phyloP scores from a whole-genome alignment of 371 early-diverging fungal species.

The Actinomortierella ambigua region DNA sequence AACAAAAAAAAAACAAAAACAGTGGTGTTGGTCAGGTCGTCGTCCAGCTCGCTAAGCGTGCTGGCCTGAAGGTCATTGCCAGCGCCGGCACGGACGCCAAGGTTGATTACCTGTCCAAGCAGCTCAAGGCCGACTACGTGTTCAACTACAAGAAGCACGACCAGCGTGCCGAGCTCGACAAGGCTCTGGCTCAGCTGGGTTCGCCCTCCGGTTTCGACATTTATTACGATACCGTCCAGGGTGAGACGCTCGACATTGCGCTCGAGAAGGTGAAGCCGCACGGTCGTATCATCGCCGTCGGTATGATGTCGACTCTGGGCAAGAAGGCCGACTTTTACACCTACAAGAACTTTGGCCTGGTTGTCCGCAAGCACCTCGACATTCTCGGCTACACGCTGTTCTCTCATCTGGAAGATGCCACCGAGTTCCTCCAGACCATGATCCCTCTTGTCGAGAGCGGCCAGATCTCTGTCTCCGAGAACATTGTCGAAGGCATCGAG shows the following conservation, averaged over 20 bases:
- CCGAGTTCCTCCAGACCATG: conserved; percentile 13
- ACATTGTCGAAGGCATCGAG: conserved; percentile 12
- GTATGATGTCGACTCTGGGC: not conserved
- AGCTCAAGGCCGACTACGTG: conserved; percentile 7
- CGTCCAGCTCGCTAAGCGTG: too few species aligned
- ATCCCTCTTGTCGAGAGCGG: conserved; percentile 12
- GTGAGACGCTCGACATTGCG: not conserved
- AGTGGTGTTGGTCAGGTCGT: too few species aligned
- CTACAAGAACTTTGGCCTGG: conserved; percentile 7
- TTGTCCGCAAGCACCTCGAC: conserved; percentile 7
- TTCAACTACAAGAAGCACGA: conserved; percentile 4
- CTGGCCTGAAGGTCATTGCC: too few species aligned
- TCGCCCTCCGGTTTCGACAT: conserved; percentile 1
- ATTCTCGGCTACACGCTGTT: conserved; percentile 12
- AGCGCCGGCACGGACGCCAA: too few species aligned
- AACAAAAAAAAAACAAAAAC: too few species aligned
- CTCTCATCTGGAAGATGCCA: conserved; percentile 15
- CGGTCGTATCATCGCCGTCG: not conserved
- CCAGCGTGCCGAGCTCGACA: not conserved
- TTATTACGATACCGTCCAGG: not conserved
- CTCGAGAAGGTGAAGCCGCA: conserved; percentile 2
- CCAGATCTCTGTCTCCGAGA: conserved; percentile 14
- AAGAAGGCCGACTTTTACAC: not conserved
- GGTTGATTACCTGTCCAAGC: too few species aligned
- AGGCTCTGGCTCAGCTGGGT: too few species aligned